Conservation (phyloP, 1,139 yeast genomes). For the Arxiozyma slooffiae region DNA sequence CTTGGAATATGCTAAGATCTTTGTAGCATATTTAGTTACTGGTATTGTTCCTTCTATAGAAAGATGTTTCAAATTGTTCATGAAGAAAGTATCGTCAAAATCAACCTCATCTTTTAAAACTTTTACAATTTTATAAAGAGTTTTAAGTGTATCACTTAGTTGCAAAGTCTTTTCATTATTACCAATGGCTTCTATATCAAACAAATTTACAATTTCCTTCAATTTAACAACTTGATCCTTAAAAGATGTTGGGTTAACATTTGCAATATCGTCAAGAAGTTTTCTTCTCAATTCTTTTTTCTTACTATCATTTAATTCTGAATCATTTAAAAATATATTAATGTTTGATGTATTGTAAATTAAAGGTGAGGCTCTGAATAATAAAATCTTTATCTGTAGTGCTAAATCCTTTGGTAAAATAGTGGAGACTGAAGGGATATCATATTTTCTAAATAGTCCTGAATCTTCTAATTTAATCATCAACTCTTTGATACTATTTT, state of each 20-base stretch:
- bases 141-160: constrained; percentile 40
- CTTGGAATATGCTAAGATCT: constrained; percentile 43
- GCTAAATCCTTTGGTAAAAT: constrained; percentile 43
- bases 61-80: constrained; percentile 36
- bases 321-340: constrained; percentile 41
- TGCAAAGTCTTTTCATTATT: constrained; percentile 13
- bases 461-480: constrained; percentile 44
- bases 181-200: constrained; percentile 16
- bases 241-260: constrained; percentile 54
- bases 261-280: constrained; percentile 51
- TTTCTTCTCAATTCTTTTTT: constrained; percentile 34
- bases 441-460: constrained; percentile 38
- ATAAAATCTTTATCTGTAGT: constrained; percentile 43
- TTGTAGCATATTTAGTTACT: constrained; percentile 60
- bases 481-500: constrained; percentile 54
- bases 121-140: constrained; percentile 51
- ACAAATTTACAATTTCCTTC: constrained; percentile 34
- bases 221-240: constrained; percentile 49
- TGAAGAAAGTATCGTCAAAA: constrained; percentile 31
- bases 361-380: constrained; percentile 54
- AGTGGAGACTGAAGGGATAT: constrained; percentile 31
- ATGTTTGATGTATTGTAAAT: constrained; percentile 60
- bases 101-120: constrained; percentile 26
- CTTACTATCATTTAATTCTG: constrained; percentile 34
- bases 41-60: constrained; percentile 46